Base-by-base conservation (phyloP, 768 basidiomycete genomes). In the Daedalea quercina region DNA sequence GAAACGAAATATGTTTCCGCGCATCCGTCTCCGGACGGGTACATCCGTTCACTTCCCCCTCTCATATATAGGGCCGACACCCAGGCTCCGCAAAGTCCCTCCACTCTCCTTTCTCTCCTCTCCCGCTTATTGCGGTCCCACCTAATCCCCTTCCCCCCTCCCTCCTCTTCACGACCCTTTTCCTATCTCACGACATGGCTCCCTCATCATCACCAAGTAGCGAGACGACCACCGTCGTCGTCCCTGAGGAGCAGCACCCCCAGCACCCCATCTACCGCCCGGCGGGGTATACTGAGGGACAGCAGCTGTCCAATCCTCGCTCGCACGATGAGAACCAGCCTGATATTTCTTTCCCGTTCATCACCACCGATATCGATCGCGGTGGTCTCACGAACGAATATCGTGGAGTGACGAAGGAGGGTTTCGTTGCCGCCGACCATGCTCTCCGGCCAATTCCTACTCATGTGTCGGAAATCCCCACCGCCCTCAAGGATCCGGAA, bases 381-480 rank as follows among this genome's bases (percentile, higher is more conserved):
- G 63, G 58, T 48, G 68, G 66, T 49, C 53, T 67, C 50, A 70
- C 69, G 47, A 60, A 67, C 33, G 70, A 72, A 56, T 70, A 70
- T 50, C 66, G 68, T 57, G 59, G 55, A 24, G 59, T 61, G 25
- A 58, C 66, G 6, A 55, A 53, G 3, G 63, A 63, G 12, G 70
- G 70, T 44, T 59, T 64, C 53, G 56, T 69, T 20, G 60, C 62
- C 19, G 64, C 64, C 9, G 54, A 60, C 44, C 48, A 55, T 26
- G 68, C 65, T 3, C 61, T 70, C 9, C 63, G 63, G 3, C 65
- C 64, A 0, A 56, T 66, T 26, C 61, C 68, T 26, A 61, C 67
- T 37, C 55, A 53, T 45, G 37, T 65, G 52, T 55, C 62, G 49
- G 41, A 57, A 35, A 26, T 48, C 41, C 58, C 63, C 19, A 48